These are phyloP conservation scores for Allomyces arbusculus DNA, from an alignment of 192 early-diverging fungal species.

Conservation along the genomic window DNA sequence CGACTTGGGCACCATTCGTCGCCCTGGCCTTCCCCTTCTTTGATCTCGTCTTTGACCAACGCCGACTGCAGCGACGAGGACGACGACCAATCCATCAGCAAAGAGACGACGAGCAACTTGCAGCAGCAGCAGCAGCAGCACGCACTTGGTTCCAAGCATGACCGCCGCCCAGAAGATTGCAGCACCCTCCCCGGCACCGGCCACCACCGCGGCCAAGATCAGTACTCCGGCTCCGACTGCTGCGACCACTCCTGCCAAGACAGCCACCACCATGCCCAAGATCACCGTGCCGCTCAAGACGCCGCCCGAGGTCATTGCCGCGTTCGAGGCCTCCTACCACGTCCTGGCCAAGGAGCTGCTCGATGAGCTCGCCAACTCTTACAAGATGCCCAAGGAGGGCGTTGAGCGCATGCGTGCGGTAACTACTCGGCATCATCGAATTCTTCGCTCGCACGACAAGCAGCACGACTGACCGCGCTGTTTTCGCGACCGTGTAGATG, in stretches of 20 bases:
- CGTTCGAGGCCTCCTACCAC: conserved; percentile 58
- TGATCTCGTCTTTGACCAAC: too few species aligned
- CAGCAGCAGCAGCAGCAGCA: too few species aligned
- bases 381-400: conserved; percentile 47
- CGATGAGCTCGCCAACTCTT: conserved; percentile 33
- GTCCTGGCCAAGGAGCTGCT: conserved; percentile 52
- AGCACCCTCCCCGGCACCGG: too few species aligned
- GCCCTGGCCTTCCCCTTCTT: too few species aligned
- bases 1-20: too few species aligned
- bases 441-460: neutral
- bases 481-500: conserved; percentile 30
- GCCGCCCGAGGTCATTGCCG: conserved; percentile 7
- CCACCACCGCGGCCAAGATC: too few species aligned
- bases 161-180: too few species aligned
- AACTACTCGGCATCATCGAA: neutral
- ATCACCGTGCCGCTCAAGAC: neutral
- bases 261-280: neutral
- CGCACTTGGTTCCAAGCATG: too few species aligned
- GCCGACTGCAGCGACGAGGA: too few species aligned
- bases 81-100: too few species aligned
- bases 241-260: neutral
- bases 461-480: neutral
- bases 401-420: conserved; percentile 42
- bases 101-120: too few species aligned
- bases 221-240: neutral